Evolutionary conservation across 495 filamentous ascomycete species (phyloP).

Genomic region (Chaetomidium leptoderma): DNA sequence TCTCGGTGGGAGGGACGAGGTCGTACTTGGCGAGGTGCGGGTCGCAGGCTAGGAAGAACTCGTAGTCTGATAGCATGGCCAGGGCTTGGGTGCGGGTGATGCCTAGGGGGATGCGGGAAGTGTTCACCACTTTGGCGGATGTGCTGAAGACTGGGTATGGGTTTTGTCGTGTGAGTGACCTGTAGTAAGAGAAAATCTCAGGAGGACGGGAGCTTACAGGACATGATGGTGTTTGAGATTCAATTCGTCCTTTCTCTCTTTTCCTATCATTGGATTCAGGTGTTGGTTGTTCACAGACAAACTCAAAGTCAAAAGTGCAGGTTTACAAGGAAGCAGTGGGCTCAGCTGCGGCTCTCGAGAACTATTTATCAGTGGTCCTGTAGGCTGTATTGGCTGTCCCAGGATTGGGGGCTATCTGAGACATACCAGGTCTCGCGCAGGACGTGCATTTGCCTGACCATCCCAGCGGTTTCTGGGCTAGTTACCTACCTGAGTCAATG

Average conservation of each 20-base stretch:
- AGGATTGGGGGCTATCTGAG: background rate
- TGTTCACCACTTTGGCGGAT: constrained; percentile 47
- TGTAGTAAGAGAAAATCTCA: background rate
- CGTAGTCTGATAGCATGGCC: constrained; percentile 57
- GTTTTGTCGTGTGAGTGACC: background rate
- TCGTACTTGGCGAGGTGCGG: constrained; percentile 42
- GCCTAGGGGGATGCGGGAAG: constrained; percentile 54
- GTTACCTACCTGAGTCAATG: too few species aligned
- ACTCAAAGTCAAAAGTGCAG: too few species aligned
- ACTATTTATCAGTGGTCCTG: constrained; percentile 3
- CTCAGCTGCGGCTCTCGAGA: too few species aligned
- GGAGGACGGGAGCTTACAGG: constrained; percentile 26
- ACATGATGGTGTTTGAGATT: constrained; percentile 17
- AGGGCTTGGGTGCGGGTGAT: constrained; percentile 56
- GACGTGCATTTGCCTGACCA: too few species aligned
- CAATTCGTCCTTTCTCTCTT: background rate
- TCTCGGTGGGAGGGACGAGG: constrained; percentile 9
- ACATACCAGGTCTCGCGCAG: constrained; percentile 13
- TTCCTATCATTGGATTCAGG: background rate
- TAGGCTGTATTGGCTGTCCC: background rate
- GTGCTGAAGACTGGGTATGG: constrained; percentile 36
- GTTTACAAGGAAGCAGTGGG: too few species aligned
- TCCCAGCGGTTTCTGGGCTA: background rate
- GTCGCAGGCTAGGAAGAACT: constrained; percentile 42
- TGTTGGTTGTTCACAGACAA: too few species aligned